Evolutionary conservation across 2,329 filamentous ascomycete genomes (phyloP).

Genomic region (Fusarium sp.): DNA sequence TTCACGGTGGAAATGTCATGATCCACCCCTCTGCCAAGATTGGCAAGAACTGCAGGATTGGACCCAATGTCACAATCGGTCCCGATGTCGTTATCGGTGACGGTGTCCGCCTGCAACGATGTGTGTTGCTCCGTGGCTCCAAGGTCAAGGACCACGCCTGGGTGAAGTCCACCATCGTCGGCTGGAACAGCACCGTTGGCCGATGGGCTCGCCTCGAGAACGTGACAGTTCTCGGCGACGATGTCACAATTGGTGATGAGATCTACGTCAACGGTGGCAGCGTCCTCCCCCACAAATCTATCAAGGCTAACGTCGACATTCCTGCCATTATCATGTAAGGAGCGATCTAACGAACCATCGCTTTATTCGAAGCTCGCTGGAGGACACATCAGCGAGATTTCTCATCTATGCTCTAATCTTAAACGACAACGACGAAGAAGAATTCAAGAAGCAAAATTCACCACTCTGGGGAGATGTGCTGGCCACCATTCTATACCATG

Average conservation of each 20-base stretch:
- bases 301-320: constrained; percentile 95
- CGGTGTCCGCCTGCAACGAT: constrained; percentile 92
- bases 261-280: constrained; percentile 98
- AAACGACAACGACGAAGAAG: constrained; percentile 35
- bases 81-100: constrained; percentile 93
- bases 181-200: constrained; percentile 96
- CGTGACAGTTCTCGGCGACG: constrained; percentile 96
- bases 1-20: constrained; percentile 94
- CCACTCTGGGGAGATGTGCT: constrained; percentile 43
- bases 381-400: constrained; percentile 35
- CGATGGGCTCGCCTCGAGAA: constrained; percentile 98
- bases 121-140: constrained; percentile 85
- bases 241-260: constrained; percentile 97
- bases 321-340: constrained; percentile 74
- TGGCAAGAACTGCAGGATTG: constrained; percentile 97
- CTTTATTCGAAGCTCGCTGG: constrained; percentile 17
- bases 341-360: constrained; percentile 41
- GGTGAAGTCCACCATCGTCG: constrained; percentile 98
- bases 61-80: constrained; percentile 95
- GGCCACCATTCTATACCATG: constrained; percentile 40
- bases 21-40: constrained; percentile 95
- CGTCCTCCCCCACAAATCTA: constrained; percentile 96
- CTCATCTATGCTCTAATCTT: constrained; percentile 29
- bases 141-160: constrained; percentile 99
- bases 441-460: constrained; percentile 38